These are phyloP conservation scores for Fusarium sacchari DNA, from an alignment of 2,329 filamentous ascomycete species.

Conservation along the genomic window DNA sequence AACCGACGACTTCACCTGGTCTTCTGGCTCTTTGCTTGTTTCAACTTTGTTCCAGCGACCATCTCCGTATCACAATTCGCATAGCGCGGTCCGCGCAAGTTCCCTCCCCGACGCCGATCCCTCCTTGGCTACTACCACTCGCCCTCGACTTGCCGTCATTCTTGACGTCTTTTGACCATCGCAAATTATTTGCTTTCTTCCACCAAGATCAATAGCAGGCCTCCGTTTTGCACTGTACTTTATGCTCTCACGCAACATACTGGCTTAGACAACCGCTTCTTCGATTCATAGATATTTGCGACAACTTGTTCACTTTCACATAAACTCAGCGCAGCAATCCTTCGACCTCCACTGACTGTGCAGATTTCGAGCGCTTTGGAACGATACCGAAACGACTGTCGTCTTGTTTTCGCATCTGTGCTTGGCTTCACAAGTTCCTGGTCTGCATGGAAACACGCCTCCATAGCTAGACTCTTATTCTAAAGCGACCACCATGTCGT, in stretches of 20 bases:
- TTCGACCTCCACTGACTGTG: neutral
- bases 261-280: slow-evolving; percentile 6
- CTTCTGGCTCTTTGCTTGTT: slow-evolving; percentile 29
- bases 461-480: slow-evolving; percentile 16
- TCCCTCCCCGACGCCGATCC: slow-evolving; percentile 33
- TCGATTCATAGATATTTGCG: neutral
- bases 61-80: slow-evolving; percentile 31
- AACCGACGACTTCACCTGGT: slow-evolving; percentile 8
- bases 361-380: neutral
- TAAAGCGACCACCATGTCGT: slow-evolving; percentile 56
- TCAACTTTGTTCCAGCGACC: slow-evolving; percentile 35
- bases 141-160: slow-evolving; percentile 23
- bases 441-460: slow-evolving; percentile 33
- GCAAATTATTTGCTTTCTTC: slow-evolving; percentile 18
- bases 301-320: neutral
- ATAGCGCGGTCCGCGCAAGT: slow-evolving; percentile 34
- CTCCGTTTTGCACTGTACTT: neutral
- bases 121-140: slow-evolving; percentile 32
- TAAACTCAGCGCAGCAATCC: neutral
- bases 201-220: neutral
- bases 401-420: neutral
- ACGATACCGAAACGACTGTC: neutral
- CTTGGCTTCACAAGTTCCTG: neutral
- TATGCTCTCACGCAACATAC: neutral
- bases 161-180: slow-evolving; percentile 23